phyloP scores from a whole-genome alignment of 2,329 filamentous ascomycete species.

The Ophiostoma perfectum region DNA sequence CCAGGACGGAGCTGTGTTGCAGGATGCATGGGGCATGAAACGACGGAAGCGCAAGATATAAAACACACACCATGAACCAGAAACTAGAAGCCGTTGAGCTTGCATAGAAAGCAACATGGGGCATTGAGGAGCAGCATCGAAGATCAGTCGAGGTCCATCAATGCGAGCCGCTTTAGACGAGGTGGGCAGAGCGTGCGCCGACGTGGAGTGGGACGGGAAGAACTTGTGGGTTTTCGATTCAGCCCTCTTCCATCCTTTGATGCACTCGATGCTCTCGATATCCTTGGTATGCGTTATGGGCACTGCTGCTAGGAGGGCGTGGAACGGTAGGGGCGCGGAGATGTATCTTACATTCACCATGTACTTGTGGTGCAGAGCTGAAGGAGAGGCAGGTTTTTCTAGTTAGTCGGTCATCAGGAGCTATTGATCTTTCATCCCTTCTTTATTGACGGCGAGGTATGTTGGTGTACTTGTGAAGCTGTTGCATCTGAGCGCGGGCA shows the following conservation, averaged over 20 bases:
- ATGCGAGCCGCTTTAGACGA: not conserved
- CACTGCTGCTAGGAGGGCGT: not conserved
- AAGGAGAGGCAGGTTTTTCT: not conserved
- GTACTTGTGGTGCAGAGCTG: slow-evolving; percentile 5
- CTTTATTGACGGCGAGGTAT: not conserved
- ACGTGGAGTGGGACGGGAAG: not conserved
- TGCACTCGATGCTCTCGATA: not conserved
- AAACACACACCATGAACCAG: too few species aligned
- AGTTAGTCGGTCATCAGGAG: not conserved
- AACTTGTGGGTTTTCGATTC: not conserved
- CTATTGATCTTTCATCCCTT: not conserved
- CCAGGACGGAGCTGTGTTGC: too few species aligned
- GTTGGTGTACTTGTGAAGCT: not conserved
- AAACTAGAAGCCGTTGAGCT: too few species aligned
- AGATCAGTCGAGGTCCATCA: not conserved
- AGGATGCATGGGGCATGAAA: too few species aligned
- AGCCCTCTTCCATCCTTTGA: not conserved
- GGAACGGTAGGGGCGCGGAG: not conserved
- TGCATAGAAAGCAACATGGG: too few species aligned
- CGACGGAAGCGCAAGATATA: too few species aligned
- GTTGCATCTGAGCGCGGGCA: not conserved
- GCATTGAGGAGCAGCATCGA: too few species aligned
- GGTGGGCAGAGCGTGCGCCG: not conserved
- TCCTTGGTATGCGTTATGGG: not conserved
- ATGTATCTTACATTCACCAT: not conserved